A percentile compares a stretch with the other conserved stretches of the same genome.
Evolutionary conservation across 129 eudicot genomes (phyloP).

Genomic region (Silybum marianum): DNA sequence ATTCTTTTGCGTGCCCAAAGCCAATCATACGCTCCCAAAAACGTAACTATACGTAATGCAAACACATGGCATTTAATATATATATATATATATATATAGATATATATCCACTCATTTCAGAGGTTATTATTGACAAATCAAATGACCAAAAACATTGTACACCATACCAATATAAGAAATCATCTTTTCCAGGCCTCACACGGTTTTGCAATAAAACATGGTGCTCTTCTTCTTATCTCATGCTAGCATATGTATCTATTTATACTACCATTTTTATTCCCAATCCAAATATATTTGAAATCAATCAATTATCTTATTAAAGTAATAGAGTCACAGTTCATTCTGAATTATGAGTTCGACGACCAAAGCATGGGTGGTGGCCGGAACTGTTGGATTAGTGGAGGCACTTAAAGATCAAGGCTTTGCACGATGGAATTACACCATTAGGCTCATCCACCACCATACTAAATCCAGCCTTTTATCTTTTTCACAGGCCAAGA

Average conservation of each 20-base stretch:
- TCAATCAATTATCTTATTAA: not conserved
- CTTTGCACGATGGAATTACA: conserved; percentile 25
- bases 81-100: too few relatives aligned
- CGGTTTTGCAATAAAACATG: conserved; percentile 3
- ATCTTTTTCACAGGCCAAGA: conserved; percentile 29
- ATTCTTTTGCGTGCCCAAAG: too few relatives aligned
- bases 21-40: not conserved
- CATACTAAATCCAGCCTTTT: conserved; percentile 37
- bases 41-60: too few relatives aligned
- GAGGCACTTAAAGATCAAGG: conserved; percentile 34
- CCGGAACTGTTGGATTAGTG: conserved; percentile 22
- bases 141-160: not conserved
- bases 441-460: conserved; percentile 23
- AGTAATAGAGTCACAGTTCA: not conserved
- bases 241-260: not conserved
- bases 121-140: conserved; percentile 3
- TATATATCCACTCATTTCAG: too few relatives aligned
- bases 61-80: too few relatives aligned
- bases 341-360: conserved; percentile 6
- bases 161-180: not conserved
- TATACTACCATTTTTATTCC: not conserved
- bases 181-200: not conserved
- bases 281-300: not conserved
- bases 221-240: conserved; percentile 7
- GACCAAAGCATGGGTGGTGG: conserved; percentile 13